A percentile compares a stretch with the other conserved stretches of the same genome.
These are phyloP conservation scores for Scortechinia acanthostroma DNA, from an alignment of 2,329 filamentous ascomycete genomes.

Conservation along the genomic window DNA sequence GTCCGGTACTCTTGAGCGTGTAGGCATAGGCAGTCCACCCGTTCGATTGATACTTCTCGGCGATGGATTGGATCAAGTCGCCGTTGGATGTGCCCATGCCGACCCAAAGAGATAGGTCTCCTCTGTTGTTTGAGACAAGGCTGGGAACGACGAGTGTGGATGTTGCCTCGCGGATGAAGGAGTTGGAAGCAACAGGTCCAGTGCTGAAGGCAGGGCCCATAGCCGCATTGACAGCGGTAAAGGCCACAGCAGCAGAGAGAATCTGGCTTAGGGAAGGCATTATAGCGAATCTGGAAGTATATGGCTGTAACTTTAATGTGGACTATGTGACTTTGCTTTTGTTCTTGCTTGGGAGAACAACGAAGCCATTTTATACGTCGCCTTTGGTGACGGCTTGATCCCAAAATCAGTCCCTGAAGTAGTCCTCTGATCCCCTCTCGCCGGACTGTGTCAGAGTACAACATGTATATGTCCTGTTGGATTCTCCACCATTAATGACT, in stretches of 20 bases:
- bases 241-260: background rate
- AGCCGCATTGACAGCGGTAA: conserved; percentile 9
- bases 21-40: conserved; percentile 34
- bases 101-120: conserved; percentile 33
- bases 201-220: conserved; percentile 31
- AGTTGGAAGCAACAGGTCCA: conserved; percentile 26
- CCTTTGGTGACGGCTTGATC: too few relatives aligned
- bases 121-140: conserved; percentile 21
- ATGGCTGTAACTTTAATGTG: too few relatives aligned
- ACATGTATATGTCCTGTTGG: too few relatives aligned
- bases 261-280: background rate
- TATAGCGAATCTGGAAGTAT: too few relatives aligned
- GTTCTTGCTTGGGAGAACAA: too few relatives aligned
- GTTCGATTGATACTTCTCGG: conserved; percentile 21
- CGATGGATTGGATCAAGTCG: conserved; percentile 36
- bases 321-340: too few relatives aligned
- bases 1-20: conserved; percentile 24
- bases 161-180: conserved; percentile 32
- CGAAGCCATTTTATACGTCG: too few relatives aligned
- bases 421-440: too few relatives aligned
- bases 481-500: too few relatives aligned
- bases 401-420: too few relatives aligned
- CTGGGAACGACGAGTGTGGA: conserved; percentile 32
- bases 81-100: conserved; percentile 37
- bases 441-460: too few relatives aligned